A percentile compares a stretch with the other conserved stretches of the same genome.
Conservation (phyloP, 139 green algal genomes). For the Trebouxia sp. region DNA sequence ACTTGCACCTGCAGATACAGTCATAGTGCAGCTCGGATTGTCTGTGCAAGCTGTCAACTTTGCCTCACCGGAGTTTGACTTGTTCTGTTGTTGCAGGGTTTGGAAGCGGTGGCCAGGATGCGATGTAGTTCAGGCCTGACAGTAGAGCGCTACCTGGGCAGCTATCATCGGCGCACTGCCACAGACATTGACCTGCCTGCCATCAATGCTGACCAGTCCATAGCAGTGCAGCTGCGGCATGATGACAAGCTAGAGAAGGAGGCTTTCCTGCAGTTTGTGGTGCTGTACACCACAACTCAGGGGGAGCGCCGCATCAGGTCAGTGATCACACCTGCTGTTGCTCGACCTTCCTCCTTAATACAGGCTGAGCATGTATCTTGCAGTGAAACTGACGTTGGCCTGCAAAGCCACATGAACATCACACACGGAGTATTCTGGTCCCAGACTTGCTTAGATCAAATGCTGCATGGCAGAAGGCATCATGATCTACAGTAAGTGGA, state of each 20-base stretch:
- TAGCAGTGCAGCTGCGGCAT: conserved; percentile 38
- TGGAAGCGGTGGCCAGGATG: conserved; percentile 87
- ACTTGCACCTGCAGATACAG: too few species aligned
- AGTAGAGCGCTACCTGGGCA: conserved; percentile 74
- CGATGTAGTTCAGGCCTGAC: conserved; percentile 69
- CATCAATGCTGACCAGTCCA: conserved; percentile 78
- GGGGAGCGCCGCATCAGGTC: conserved; percentile 49
- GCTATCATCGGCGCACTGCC: conserved; percentile 48
- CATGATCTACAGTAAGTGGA: too few species aligned
- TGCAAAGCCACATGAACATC: too few species aligned
- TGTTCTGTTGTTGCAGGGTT: conserved; percentile 49
- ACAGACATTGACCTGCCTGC: conserved; percentile 84
- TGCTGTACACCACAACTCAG: conserved; percentile 81
- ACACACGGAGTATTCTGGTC: too few species aligned
- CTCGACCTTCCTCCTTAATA: too few species aligned
- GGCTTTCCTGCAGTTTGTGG: conserved; percentile 75
- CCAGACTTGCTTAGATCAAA: too few species aligned
- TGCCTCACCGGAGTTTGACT: background rate
- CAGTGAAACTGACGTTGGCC: too few species aligned
- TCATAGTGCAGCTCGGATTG: too few species aligned
- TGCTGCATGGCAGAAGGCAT: too few species aligned
- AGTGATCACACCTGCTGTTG: too few species aligned
- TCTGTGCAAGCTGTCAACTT: background rate
- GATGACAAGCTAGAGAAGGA: conserved; percentile 63
- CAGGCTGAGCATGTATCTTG: too few species aligned